Base-by-base conservation (phyloP, 176 grass and related monocot species). In the Alloteropsis semialata region DNA sequence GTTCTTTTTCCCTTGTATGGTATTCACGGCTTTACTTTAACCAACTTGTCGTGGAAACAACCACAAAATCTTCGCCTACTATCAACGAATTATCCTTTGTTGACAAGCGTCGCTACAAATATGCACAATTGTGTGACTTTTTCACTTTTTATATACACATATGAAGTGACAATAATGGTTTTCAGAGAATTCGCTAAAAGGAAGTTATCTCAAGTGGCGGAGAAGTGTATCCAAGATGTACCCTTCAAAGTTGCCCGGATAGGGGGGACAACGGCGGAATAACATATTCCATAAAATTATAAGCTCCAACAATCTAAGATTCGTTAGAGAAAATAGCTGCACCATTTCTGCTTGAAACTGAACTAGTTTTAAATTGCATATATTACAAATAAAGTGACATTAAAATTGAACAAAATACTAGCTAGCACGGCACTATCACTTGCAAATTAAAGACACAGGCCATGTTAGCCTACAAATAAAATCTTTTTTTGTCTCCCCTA, bases 21-120 rank as follows among this genome's bases (percentile, higher is more conserved):
- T 65, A 77, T 82, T n/a, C 10, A 56, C 62, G 49, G 43, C 4
- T 25, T 25, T 86, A 27, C 34, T 72, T 60, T 44, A 49, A 81
- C 76, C 44, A 84, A 86, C 88, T 83, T 86, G 84, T 36, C 57
- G 21, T 60, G 49, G 15, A 79, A 78, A 86, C 48, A 66, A 83
- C 79, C 79, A 73, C 72, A 66, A 82, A 79, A 74, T 83, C 48
- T 90, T 32, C 65, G 13, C 21, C 21, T 2, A 24, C 1, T 74
- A 58, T 78, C 84, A 79, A 78, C 46, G 17, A 73, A 82, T 67
- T 86, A 90, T 86, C 78, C 81, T 66, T 0, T 57, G 21, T 58
- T 72, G 88, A 89, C 56, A 77, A 65, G 10, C 19, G 10, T n/a
- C 18, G 6, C 63, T 51, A 53, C 68, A 80, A 68, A 50, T 72